These are phyloP conservation scores for Pseudogymnoascus verrucosus DNA, from an alignment of 2,329 filamentous ascomycete genomes.

Conservation along the genomic window DNA sequence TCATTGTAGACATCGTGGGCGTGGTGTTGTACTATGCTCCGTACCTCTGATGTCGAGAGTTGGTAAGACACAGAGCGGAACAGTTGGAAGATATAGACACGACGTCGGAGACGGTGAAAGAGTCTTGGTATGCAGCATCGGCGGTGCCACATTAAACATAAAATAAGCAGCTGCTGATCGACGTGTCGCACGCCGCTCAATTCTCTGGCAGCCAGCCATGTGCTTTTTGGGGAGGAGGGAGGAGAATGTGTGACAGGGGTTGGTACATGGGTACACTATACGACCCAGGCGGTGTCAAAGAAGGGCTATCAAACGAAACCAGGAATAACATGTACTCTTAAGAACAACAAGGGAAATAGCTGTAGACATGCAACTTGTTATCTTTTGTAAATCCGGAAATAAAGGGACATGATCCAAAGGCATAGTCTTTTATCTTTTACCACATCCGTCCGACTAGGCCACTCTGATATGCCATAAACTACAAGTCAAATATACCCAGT, in stretches of 20 bases:
- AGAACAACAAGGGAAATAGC: not conserved
- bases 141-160: slow-evolving; percentile 1
- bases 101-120: not conserved
- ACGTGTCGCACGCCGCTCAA: slow-evolving; percentile 2
- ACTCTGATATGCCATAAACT: not conserved
- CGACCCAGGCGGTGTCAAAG: not conserved
- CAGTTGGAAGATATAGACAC: not conserved
- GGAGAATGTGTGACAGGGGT: not conserved
- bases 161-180: slow-evolving; percentile 4
- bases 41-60: not conserved
- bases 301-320: not conserved
- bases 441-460: not conserved
- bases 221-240: not conserved
- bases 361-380: not conserved
- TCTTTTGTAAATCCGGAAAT: not conserved
- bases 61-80: not conserved
- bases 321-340: not conserved
- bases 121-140: not conserved
- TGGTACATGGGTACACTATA: not conserved
- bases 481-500: not conserved
- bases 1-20: slow-evolving; percentile 24
- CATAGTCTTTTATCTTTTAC: not conserved
- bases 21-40: not conserved
- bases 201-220: slow-evolving; percentile 4
- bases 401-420: not conserved